Percentiles rank a stretch among this genome's conserved stretches.
These are phyloP conservation scores for Hemileccinum rubropunctum DNA, from an alignment of 768 basidiomycete genomes.

Conservation along the genomic window DNA sequence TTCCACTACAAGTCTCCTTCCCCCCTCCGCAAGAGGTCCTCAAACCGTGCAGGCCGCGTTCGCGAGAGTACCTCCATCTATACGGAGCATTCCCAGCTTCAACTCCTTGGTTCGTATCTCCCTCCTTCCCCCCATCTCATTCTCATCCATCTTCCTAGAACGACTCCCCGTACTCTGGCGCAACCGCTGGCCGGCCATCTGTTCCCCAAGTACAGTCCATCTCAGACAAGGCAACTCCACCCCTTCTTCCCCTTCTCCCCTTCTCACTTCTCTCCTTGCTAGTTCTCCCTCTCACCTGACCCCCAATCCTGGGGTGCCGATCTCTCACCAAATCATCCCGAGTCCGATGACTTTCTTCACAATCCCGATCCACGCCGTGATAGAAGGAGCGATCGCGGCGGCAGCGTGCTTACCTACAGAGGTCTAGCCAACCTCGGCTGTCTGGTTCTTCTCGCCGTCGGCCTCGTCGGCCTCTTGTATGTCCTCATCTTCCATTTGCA, in stretches of 20 bases:
- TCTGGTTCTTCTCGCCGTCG: slow-evolving; percentile 51
- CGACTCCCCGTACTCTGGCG: slow-evolving; percentile 40
- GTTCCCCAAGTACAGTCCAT: slow-evolving; percentile 41
- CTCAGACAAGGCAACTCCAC: slow-evolving; percentile 52
- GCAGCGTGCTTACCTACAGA: slow-evolving; percentile 62
- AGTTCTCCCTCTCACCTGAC: slow-evolving; percentile 77
- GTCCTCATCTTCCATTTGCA: slow-evolving; percentile 16
- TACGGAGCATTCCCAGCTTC: slow-evolving; percentile 39
- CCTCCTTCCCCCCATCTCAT: background rate
- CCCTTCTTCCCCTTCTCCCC: background rate
- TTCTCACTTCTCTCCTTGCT: background rate
- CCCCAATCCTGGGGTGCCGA: slow-evolving; percentile 72
- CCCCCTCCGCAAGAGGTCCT: slow-evolving; percentile 30
- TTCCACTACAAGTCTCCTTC: slow-evolving; percentile 53
- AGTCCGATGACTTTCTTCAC: slow-evolving; percentile 71
- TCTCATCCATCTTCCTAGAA: slow-evolving; percentile 24
- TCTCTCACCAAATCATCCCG: slow-evolving; percentile 51
- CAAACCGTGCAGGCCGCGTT: slow-evolving; percentile 43
- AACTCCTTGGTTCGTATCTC: slow-evolving; percentile 39
- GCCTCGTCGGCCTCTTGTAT: slow-evolving; percentile 60
- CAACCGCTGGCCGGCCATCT: slow-evolving; percentile 29
- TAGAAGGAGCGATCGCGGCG: slow-evolving; percentile 49
- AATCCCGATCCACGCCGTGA: slow-evolving; percentile 69
- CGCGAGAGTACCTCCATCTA: slow-evolving; percentile 35
- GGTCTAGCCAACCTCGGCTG: slow-evolving; percentile 74